A percentile compares a stretch with the other conserved stretches of the same genome.
phyloP scores from a whole-genome alignment of 306 rosid species.

The Vigna hirtella region DNA sequence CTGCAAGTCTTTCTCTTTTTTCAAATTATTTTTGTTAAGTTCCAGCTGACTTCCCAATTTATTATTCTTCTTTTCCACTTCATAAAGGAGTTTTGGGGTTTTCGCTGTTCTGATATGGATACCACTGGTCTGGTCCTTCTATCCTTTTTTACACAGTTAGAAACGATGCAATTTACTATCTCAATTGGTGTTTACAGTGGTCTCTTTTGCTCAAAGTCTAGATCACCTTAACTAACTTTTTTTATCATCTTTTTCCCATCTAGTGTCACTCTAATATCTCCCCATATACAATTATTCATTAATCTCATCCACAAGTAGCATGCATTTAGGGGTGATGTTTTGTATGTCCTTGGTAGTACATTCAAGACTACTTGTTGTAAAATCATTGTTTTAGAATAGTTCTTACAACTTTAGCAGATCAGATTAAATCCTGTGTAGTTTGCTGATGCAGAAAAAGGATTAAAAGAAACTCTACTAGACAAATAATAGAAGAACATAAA shows the following conservation, averaged over 20 bases:
- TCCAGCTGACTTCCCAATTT: too few species aligned
- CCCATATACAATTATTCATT: neutral
- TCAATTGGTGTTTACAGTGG: neutral
- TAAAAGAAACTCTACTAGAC: neutral
- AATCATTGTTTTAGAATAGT: neutral
- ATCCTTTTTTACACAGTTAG: neutral
- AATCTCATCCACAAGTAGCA: neutral
- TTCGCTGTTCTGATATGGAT: too few species aligned
- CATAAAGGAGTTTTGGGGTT: too few species aligned
- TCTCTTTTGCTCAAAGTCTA: neutral
- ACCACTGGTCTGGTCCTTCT: neutral
- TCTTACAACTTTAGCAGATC: neutral
- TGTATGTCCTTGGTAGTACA: neutral
- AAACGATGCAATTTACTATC: neutral
- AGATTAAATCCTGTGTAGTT: neutral
- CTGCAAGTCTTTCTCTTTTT: too few species aligned
- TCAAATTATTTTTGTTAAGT: too few species aligned
- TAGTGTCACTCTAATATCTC: too few species aligned
- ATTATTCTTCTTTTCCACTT: too few species aligned
- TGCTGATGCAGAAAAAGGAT: neutral
- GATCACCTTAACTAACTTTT: neutral
- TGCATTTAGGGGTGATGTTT: neutral
- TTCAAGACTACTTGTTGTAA: neutral
- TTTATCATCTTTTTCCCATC: too few species aligned
- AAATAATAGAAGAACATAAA: neutral